phyloP scores from a whole-genome alignment of 306 rosid genomes.

The Carpinus viminea region DNA sequence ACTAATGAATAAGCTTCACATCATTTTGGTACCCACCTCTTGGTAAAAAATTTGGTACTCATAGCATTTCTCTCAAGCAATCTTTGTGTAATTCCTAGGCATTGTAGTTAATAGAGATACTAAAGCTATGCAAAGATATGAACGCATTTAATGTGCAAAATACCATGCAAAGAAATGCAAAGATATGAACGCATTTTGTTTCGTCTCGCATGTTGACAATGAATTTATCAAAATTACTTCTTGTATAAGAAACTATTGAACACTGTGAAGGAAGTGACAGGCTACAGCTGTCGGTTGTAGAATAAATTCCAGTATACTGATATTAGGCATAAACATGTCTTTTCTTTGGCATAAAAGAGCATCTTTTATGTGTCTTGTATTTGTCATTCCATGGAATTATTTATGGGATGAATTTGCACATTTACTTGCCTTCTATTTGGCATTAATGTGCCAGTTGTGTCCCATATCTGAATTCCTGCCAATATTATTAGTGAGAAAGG shows the following conservation, averaged over 20 bases:
- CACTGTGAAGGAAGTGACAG: neutral
- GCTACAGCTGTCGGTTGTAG: neutral
- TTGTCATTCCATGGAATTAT: neutral
- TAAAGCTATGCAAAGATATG: neutral
- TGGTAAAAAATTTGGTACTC: too few relatives aligned
- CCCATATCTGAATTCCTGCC: neutral
- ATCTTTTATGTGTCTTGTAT: neutral
- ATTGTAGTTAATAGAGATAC: neutral
- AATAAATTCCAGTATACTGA: neutral
- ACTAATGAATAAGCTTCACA: neutral
- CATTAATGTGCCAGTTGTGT: neutral
- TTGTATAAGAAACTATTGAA: neutral
- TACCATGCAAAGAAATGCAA: neutral
- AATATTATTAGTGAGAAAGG: neutral
- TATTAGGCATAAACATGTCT: neutral
- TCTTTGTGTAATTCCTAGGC: neutral
- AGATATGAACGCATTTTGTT: neutral
- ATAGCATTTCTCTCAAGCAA: too few relatives aligned
- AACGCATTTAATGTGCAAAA: neutral
- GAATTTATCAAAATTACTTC: neutral
- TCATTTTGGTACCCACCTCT: too few relatives aligned
- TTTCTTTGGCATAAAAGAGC: neutral
- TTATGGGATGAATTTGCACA: neutral
- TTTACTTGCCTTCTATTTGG: neutral
- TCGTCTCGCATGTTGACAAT: neutral